Evolutionary conservation across 2,329 filamentous ascomycete genomes (phyloP), one percentile per base, ranked within the genome.

Genomic region (Pseudopithomyces maydicus): DNA sequence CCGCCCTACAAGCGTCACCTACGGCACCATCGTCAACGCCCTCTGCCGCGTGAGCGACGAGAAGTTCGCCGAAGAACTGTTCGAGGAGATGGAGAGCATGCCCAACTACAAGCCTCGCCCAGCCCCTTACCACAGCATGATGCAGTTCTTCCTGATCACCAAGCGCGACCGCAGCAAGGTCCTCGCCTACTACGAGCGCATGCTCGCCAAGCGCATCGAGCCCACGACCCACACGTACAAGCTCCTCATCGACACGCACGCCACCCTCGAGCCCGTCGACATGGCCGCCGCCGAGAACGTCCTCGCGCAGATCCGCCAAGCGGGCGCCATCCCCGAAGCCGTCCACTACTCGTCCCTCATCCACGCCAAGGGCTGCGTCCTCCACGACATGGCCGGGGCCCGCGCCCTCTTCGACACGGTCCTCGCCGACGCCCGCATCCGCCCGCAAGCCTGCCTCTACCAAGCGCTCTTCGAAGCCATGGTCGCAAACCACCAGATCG

Each of bases 71-170:
- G 95, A 97, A 73, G 92, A 98, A 78, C 87, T 98, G 68, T 99
- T 99, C 72, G 92, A 98, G 72, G 95, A 99, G 81, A 99, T 99
- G 95, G 95, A 99, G 81, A 87, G 89, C 45, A 97, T 96, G 89
- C 90, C 92, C 55, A 99, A 99, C 81, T 99, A 99, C 85, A 98
- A 97, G 82, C 92, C 95, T 39, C 90, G 95, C 10, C 93, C 95
- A 23, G 95, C 95, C 22, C 95, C 95, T 0, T 99, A 99, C 84
- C 97, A 99, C 82, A 96, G 92, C 78, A 90, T 99, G 88, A 99
- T 99, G 87, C 95, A 99, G 75, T 98, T 97, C 81, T 99, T 98
- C 85, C 83, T 98, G 66, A 96, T 91, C 55, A 98, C 94, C 54
- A 98, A 98, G 85, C 91, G 92, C 52, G 94, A 99, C 77, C 94